Base-by-base conservation (phyloP, 352 stramenopile species). In the Pythium vanterpoolii region DNA sequence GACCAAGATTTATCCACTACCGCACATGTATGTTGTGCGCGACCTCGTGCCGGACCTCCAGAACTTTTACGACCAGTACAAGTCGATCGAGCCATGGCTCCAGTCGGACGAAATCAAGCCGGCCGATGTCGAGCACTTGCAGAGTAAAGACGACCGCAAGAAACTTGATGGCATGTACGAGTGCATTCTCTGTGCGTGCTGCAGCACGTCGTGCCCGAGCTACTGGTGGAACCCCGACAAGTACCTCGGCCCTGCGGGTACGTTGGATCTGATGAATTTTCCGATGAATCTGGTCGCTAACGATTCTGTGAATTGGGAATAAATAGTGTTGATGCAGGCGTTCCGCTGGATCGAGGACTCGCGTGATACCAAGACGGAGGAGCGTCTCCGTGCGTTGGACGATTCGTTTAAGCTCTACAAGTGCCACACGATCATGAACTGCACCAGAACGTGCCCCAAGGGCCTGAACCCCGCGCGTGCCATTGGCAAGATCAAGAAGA, bases 361-460 rank as follows among this genome's bases (percentile, higher is more conserved):
- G 57, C 93, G 97, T 68, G 97, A 99, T 78, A 95, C 97, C 46
- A 95, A 89, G 71, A 99, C 96, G 38, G 81, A 97, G 62, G 96
- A 99, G 83, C 91, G 98, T 71, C 73, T 99, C 23, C 86, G 92
- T 57, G 77, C 89, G 36, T 72, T 99, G 19, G 96, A 99, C 73
- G 98, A 99, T 81, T 92, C 96, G 57, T 99, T 99, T 82, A 99
- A 99, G 79, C 76, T 99, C 44, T 99, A 99, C 80, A 94, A 97
- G 71, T 99, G 96, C 86, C 97, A 99, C 83, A 99, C 97, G 45
- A 99, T 99, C 77, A 99, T 99, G 97, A 99, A 99, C 87, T 99
- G 98, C 88, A 98, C 94, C 64, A 98, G 98, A 73, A 98, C 97
- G 55, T 99, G 98, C 85, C 98, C 98, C 16, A 99, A 99, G 88